Evolutionary conservation across 306 rosid genomes (phyloP).

Genomic region (Vachellia collinsii): DNA sequence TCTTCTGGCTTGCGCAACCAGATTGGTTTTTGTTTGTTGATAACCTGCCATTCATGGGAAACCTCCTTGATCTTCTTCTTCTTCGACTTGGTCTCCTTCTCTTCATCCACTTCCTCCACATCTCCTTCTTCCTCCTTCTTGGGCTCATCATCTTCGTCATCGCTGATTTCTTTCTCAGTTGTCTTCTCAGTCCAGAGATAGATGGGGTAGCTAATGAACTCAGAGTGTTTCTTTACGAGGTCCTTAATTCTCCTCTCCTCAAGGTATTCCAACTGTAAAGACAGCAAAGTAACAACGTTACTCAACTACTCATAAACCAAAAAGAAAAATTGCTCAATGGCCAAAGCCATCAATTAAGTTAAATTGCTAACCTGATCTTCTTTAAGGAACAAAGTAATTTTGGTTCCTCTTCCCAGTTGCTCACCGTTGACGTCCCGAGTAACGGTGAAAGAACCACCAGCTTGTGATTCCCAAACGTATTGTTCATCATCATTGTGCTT

Average conservation of each 20-base stretch:
- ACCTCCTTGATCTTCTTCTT: slow-evolving; percentile 74
- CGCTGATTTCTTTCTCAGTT: slow-evolving; percentile 66
- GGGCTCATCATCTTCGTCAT: slow-evolving; percentile 63
- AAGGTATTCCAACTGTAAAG: slow-evolving; percentile 63
- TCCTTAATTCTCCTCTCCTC: slow-evolving; percentile 68
- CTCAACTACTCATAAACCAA: not conserved
- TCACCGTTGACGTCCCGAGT: slow-evolving; percentile 60
- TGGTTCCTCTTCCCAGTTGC: slow-evolving; percentile 66
- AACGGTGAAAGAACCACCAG: slow-evolving; percentile 68
- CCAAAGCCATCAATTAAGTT: not conserved
- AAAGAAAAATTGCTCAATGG: not conserved
- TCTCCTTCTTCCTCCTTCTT: slow-evolving; percentile 67
- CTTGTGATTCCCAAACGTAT: slow-evolving; percentile 68
- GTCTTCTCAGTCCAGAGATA: slow-evolving; percentile 72
- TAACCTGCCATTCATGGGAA: slow-evolving; percentile 67
- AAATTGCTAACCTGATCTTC: slow-evolving; percentile 57
- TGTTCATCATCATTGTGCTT: slow-evolving; percentile 75
- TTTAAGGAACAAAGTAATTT: slow-evolving; percentile 63
- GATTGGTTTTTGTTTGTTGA: slow-evolving; percentile 71
- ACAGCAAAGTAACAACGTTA: not conserved
- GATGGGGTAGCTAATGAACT: slow-evolving; percentile 66
- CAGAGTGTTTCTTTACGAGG: slow-evolving; percentile 72
- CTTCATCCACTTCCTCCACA: slow-evolving; percentile 60
- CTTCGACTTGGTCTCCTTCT: slow-evolving; percentile 50
- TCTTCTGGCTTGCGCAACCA: slow-evolving; percentile 73